Base-by-base conservation (phyloP, 2,329 filamentous ascomycete species). In the Penicillium sp. region DNA sequence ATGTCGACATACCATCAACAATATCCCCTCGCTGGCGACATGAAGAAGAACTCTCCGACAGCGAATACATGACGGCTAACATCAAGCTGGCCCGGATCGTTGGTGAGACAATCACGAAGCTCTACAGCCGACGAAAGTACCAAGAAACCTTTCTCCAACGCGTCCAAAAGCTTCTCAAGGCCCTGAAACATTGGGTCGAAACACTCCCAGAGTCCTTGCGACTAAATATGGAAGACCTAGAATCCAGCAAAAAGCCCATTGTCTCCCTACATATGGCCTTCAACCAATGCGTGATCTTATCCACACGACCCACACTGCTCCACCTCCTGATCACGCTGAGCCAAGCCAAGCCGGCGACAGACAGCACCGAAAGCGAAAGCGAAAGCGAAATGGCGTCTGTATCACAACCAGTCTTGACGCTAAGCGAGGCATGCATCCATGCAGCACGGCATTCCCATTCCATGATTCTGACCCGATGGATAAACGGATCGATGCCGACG, bases 261-360 rank as follows among this genome's bases (percentile, higher is more conserved):
- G 66, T 65, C 47, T 74, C 63, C 24, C 48, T 75, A 22, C 73
- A 75, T 53, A 63, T 75, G 45, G 66, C 71, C n/a, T 75, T 75
- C 47, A 75, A 70, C 43, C 61, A 71, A 67, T 77, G 74, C 44
- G 69, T 75, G 3, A 75, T 75, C 18, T 60, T 75, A 11, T 69
- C 73, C 3, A 76, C 73, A 1, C 63, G 73, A 9, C 71, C 73
- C 27, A 75, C 73, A 9, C 65, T 76, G 8, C 66, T 76, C 2
- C 71, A 76, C 52, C 67, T 75, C 21, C 67, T 76, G 36, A 71
- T 70, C 45, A 69, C 67, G 29, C 60, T 71, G 18, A 64, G 61
- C 54, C 32, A 42, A 56, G 2, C 7, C 39, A 32, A 39, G 10
- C 14, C 16, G 5, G 16, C 14, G 29, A 39, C 21, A 32, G 29